These are phyloP conservation scores for Penicillium canariense DNA, from an alignment of 495 filamentous ascomycete species.

Conservation along the genomic window DNA sequence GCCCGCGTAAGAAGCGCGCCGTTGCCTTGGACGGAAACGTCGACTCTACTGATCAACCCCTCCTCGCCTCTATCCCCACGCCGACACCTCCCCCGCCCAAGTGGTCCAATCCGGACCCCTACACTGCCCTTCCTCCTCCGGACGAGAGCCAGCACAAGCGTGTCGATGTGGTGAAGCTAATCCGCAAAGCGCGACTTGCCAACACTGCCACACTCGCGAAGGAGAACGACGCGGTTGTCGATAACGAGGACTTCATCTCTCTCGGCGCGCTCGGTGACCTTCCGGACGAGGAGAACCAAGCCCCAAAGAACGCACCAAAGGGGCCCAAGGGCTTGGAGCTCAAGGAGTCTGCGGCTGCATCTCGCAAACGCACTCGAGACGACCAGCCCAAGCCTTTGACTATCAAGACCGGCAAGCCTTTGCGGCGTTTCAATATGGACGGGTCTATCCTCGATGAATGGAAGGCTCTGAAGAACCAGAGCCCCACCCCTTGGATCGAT, in stretches of 20 bases:
- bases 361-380: slow-evolving; percentile 67
- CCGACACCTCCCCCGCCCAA: slow-evolving; percentile 46
- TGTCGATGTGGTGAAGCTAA: slow-evolving; percentile 80
- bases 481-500: slow-evolving; percentile 62
- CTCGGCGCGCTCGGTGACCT: slow-evolving; percentile 58
- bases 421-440: slow-evolving; percentile 36
- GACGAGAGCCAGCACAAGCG: slow-evolving; percentile 64
- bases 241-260: slow-evolving; percentile 81
- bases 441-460: slow-evolving; percentile 59
- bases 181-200: slow-evolving; percentile 73
- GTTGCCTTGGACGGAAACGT: slow-evolving; percentile 44
- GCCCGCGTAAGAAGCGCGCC: slow-evolving; percentile 50
- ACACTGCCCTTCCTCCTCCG: slow-evolving; percentile 74
- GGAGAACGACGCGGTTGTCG: slow-evolving; percentile 52
- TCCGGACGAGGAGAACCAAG: slow-evolving; percentile 9
- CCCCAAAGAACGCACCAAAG: slow-evolving; percentile 37
- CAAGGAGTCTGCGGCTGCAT: slow-evolving; percentile 42
- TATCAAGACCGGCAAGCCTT: slow-evolving; percentile 43
- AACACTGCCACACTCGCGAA: slow-evolving; percentile 33
- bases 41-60: slow-evolving; percentile 24
- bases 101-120: slow-evolving; percentile 95
- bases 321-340: slow-evolving; percentile 22
- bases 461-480: slow-evolving; percentile 41
- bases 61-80: slow-evolving; percentile 9
- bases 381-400: slow-evolving; percentile 59